Evolutionary conservation across 257 asterid genomes (phyloP), one percentile per base, ranked within the genome.

Genomic region (Ophiorrhiza pumila): DNA sequence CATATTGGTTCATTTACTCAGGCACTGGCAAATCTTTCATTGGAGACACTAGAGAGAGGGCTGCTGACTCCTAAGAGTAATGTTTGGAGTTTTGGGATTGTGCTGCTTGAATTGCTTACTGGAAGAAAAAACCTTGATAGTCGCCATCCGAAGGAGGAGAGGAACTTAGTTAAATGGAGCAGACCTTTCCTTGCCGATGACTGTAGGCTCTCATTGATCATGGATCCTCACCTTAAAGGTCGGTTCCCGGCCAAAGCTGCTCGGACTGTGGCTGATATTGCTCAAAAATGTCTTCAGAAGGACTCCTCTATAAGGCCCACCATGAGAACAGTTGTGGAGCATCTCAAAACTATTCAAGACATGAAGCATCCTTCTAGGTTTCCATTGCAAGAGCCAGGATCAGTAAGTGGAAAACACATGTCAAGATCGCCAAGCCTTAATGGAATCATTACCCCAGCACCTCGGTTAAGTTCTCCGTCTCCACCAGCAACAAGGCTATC

Each of bases 281-380:
- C 97, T 41, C 97, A 90, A 74, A 81, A 83, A 70, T 90, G 98
- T 71, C 89, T 93, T 74, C 97, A 84, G 73, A 88, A 85, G 68
- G 98, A 93, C 59, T 96, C 98, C 2, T 93, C 98, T 0, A 88
- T 85, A 68, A 85, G 98, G 83, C 98, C 97, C 73, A 91, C 97
- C 46, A 93, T 93, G 98, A 89, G 98, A 82, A 85, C 87, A 58
- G 68, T 93, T 23, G 95, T 84, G 58, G 96, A 91, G 75, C 93
- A 85, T 68, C 93, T 91, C 49, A 88, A 85, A 79, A 58, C 87
- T 46, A 84, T 89, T 67, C 98, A 93, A 80, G 98, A 87, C 65
- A 78, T 91, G 88, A 93, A 89, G 81, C 88, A 79, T 39, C 86
- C 96, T 23, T 87, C 95, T 46, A 83, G 95, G 70, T 93, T 91